These are phyloP conservation scores for Talaromyces borbonicus DNA, from an alignment of 495 filamentous ascomycete species.

Conservation along the genomic window DNA sequence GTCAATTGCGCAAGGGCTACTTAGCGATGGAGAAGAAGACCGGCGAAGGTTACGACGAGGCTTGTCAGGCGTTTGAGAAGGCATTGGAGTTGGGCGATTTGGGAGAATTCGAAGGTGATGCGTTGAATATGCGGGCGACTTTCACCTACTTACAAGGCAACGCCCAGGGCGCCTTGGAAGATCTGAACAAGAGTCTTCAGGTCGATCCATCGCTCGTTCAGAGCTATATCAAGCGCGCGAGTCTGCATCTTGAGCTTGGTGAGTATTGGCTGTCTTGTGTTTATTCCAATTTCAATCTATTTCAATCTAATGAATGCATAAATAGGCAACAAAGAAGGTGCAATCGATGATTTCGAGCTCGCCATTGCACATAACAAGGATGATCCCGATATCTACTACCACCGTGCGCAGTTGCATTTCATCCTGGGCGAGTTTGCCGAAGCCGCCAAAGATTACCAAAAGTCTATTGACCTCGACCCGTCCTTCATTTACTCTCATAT, in stretches of 20 bases:
- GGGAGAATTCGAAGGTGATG: constrained; percentile 74
- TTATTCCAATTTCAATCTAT: constrained; percentile 10
- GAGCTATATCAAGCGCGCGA: constrained; percentile 97
- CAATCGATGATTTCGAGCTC: constrained; percentile 76
- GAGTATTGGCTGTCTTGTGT: not conserved
- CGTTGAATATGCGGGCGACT: constrained; percentile 92
- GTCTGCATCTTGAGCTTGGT: constrained; percentile 96
- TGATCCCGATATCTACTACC: constrained; percentile 98
- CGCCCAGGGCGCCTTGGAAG: constrained; percentile 66
- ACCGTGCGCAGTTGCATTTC: constrained; percentile 97
- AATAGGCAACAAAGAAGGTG: constrained; percentile 79
- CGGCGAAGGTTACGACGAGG: constrained; percentile 79
- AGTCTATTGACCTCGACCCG: constrained; percentile 91
- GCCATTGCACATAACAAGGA: constrained; percentile 77
- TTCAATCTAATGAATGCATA: constrained; percentile 20
- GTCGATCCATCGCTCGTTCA: constrained; percentile 80
- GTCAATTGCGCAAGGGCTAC: constrained; percentile 73
- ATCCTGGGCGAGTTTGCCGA: constrained; percentile 88
- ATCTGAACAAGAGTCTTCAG: constrained; percentile 86
- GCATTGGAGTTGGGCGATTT: constrained; percentile 72
- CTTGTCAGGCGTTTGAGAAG: constrained; percentile 73
- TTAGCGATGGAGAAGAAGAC: constrained; percentile 75
- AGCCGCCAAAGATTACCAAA: constrained; percentile 96
- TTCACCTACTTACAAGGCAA: constrained; percentile 89
- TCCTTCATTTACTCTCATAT: constrained; percentile 99